A percentile compares a stretch with the other conserved stretches of the same genome.
Evolutionary conservation across 192 early-diverging fungal species (phyloP).

Genomic region (Neocallimastix lanati): DNA sequence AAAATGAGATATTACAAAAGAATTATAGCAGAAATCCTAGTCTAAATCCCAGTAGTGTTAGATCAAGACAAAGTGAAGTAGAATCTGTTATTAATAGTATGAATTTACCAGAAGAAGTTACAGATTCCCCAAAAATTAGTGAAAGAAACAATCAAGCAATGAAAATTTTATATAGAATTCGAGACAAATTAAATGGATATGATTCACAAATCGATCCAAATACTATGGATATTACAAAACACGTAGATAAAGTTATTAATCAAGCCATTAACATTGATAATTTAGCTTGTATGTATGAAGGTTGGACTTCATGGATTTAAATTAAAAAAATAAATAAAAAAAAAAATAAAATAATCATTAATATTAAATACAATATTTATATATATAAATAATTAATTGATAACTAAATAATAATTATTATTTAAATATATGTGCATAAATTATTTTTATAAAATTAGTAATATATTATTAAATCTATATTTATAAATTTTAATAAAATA

Average conservation of each 20-base stretch:
- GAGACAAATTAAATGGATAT: neutral
- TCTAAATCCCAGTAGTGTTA: too few relatives aligned
- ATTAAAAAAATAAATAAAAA: neutral
- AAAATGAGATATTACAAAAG: neutral
- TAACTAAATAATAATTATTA: too few relatives aligned
- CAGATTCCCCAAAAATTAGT: neutral
- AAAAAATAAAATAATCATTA: too few relatives aligned
- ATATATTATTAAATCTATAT: too few relatives aligned
- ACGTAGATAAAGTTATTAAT: slow-evolving; percentile 37
- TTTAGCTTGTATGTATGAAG: slow-evolving; percentile 67
- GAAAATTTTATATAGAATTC: neutral
- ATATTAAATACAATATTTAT: too few relatives aligned
- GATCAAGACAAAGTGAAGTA: neutral
- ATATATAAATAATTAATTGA: too few relatives aligned
- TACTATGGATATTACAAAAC: neutral
- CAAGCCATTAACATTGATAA: slow-evolving; percentile 48
- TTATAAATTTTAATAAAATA: too few relatives aligned
- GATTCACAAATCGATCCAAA: neutral
- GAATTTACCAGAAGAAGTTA: neutral
- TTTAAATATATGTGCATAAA: too few relatives aligned
- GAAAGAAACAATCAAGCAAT: neutral
- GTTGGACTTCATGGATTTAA: slow-evolving; percentile 77
- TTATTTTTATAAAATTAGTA: too few relatives aligned
- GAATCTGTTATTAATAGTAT: neutral
- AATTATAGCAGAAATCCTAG: neutral